phyloP scores from a whole-genome alignment of 2,329 filamentous ascomycete species.

The Sordariomycetes sp. region DNA sequence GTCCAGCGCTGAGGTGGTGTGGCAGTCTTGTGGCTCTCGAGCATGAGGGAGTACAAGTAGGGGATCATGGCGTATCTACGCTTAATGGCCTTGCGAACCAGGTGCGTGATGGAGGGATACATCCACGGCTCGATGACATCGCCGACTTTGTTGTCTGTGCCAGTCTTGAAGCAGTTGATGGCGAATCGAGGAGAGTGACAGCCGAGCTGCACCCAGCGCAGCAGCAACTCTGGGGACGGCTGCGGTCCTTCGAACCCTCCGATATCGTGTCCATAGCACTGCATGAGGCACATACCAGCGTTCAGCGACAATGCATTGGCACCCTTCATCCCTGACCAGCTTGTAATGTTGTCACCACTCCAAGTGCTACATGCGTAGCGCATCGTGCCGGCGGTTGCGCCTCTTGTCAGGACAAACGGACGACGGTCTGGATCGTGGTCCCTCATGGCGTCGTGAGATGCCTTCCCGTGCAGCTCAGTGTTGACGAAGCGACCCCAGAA shows the following conservation, averaged over 20 bases:
- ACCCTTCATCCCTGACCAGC: constrained; percentile 65
- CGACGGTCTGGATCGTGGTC: constrained; percentile 48
- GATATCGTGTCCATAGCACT: constrained; percentile 66
- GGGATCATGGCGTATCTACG: constrained; percentile 64
- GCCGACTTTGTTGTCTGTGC: constrained; percentile 54
- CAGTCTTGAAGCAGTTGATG: constrained; percentile 73
- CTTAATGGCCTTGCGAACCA: constrained; percentile 57
- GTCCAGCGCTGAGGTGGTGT: constrained; percentile 62
- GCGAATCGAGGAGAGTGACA: constrained; percentile 62
- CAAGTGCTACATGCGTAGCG: constrained; percentile 63
- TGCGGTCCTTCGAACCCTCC: constrained; percentile 69
- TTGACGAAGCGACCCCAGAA: constrained; percentile 62
- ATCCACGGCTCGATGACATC: constrained; percentile 74
- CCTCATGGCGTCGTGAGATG: constrained; percentile 58
- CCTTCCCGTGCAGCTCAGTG: constrained; percentile 62
- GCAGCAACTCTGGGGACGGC: constrained; percentile 59
- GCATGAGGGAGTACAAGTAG: constrained; percentile 58
- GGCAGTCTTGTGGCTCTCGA: constrained; percentile 53
- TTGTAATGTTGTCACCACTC: constrained; percentile 68
- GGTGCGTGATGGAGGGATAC: constrained; percentile 57
- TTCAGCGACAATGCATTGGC: constrained; percentile 61
- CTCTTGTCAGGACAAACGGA: constrained; percentile 61
- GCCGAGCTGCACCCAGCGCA: constrained; percentile 66
- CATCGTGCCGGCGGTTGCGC: constrained; percentile 62
- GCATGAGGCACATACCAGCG: constrained; percentile 58